Evolutionary conservation across 2,329 filamentous ascomycete genomes (phyloP).

Genomic region (Pleoardoris graminearum): DNA sequence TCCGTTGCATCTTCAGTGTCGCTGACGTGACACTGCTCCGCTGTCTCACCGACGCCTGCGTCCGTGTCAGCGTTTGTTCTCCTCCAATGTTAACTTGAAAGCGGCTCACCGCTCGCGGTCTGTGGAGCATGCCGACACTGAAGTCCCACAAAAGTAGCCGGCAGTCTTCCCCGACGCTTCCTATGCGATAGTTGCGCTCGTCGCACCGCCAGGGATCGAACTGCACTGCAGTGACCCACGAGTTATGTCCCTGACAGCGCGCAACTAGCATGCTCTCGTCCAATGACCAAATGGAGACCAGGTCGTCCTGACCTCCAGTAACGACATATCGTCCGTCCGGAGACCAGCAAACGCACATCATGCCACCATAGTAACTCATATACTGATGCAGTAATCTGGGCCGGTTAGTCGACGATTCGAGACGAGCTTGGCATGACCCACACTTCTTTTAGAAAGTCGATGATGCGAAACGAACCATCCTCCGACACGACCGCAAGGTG

Average conservation of each 20-base stretch:
- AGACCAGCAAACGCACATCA: slow-evolving; percentile 95
- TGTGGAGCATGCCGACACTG: slow-evolving; percentile 91
- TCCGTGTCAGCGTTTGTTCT: slow-evolving; percentile 13
- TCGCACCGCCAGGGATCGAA: slow-evolving; percentile 98
- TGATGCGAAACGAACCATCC: slow-evolving; percentile 84
- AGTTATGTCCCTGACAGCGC: slow-evolving; percentile 91
- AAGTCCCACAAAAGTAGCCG: slow-evolving; percentile 95
- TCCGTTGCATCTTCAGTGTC: slow-evolving; percentile 48
- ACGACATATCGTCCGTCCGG: slow-evolving; percentile 95
- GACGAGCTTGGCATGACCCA: slow-evolving; percentile 49
- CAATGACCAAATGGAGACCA: slow-evolving; percentile 94
- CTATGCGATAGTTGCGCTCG: slow-evolving; percentile 91
- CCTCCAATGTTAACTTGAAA: not conserved
- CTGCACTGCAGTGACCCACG: slow-evolving; percentile 89
- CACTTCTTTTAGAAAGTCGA: slow-evolving; percentile 91
- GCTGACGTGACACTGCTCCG: slow-evolving; percentile 56
- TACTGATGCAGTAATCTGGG: slow-evolving; percentile 80
- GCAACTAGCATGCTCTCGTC: slow-evolving; percentile 83
- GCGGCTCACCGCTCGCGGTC: slow-evolving; percentile 76
- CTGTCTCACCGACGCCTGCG: slow-evolving; percentile 59
- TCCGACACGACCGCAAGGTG: slow-evolving; percentile 90
- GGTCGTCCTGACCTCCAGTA: slow-evolving; percentile 92
- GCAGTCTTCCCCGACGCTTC: slow-evolving; percentile 93
- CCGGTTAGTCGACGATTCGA: not conserved
- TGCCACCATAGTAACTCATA: slow-evolving; percentile 88